Evolutionary conservation across 2,329 filamentous ascomycete genomes (phyloP).

Genomic region (Scedosporium minutisporum): DNA sequence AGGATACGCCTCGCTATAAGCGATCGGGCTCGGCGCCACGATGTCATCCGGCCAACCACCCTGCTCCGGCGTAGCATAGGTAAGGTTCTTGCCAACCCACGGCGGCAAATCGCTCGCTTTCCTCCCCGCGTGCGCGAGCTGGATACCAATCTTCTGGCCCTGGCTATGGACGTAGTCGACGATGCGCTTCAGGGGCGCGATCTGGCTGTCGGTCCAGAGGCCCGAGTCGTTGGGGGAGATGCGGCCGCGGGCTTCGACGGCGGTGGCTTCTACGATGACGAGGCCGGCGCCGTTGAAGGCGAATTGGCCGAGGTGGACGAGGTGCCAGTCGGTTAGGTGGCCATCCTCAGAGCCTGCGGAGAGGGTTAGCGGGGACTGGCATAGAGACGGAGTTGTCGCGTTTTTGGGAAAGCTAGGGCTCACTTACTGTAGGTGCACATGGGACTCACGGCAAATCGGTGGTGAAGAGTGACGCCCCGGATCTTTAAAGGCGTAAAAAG

Average conservation of each 20-base stretch:
- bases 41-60: slow-evolving; percentile 51
- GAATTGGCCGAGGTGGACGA: slow-evolving; percentile 74
- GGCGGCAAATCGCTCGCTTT: slow-evolving; percentile 53
- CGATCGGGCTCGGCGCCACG: slow-evolving; percentile 38
- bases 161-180: slow-evolving; percentile 75
- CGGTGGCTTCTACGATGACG: slow-evolving; percentile 68
- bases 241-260: slow-evolving; percentile 64
- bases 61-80: slow-evolving; percentile 38
- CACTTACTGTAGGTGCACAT: slow-evolving; percentile 37
- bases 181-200: slow-evolving; percentile 58
- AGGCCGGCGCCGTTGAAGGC: slow-evolving; percentile 66
- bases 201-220: slow-evolving; percentile 77
- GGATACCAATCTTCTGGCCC: slow-evolving; percentile 65
- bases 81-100: slow-evolving; percentile 49
- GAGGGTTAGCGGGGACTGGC: neutral
- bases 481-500: slow-evolving; percentile 48
- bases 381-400: neutral
- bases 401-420: neutral
- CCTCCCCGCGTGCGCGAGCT: slow-evolving; percentile 72
- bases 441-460: slow-evolving; percentile 49
- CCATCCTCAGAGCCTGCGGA: slow-evolving; percentile 44
- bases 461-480: slow-evolving; percentile 41
- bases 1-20: slow-evolving; percentile 53
- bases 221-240: slow-evolving; percentile 75
- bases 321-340: slow-evolving; percentile 70